phyloP scores from a whole-genome alignment of 2,329 filamentous ascomycete species.

The Hypoxylon sp. region DNA sequence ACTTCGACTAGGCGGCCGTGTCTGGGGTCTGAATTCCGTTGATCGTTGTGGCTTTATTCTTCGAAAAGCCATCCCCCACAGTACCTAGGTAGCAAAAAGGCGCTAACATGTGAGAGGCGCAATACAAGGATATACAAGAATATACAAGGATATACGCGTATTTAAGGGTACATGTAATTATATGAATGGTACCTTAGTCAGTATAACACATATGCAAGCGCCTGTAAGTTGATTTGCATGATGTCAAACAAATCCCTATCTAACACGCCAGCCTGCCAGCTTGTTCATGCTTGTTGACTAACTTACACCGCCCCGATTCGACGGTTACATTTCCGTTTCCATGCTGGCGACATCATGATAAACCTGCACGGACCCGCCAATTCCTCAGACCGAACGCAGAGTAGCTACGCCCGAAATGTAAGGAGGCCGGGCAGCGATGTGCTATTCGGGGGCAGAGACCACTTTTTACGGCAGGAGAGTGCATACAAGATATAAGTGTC shows the following conservation, averaged over 20 bases:
- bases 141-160: background rate
- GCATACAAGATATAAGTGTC: slow-evolving; percentile 33
- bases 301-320: slow-evolving; percentile 38
- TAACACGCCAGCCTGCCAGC: slow-evolving; percentile 3
- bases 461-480: slow-evolving; percentile 9
- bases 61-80: slow-evolving; percentile 19
- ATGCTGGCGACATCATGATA: slow-evolving; percentile 10
- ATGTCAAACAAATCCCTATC: slow-evolving; percentile 20
- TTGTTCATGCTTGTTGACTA: slow-evolving; percentile 3
- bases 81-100: background rate
- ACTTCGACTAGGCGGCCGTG: slow-evolving; percentile 9
- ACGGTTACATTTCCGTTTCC: slow-evolving; percentile 16
- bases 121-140: no score
- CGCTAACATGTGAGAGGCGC: background rate
- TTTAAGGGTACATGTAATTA: background rate
- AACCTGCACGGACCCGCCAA: slow-evolving; percentile 19
- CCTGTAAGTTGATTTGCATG: slow-evolving; percentile 14
- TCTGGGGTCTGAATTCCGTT: slow-evolving; percentile 23
- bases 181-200: background rate
- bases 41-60: slow-evolving; percentile 16
- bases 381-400: slow-evolving; percentile 22
- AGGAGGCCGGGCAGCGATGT: slow-evolving; percentile 10
- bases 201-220: background rate
- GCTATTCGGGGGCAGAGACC: slow-evolving; percentile 10
- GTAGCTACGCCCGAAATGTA: slow-evolving; percentile 15